phyloP scores from a whole-genome alignment of 306 rosid species.

The Prunus persica region Prunus_persica_NCBIv2 NC_034015.1:18047001-18047500 shows the following conservation, averaged over 20 bases:
- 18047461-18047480: slow-evolving; percentile 75
- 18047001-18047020: slow-evolving; percentile 87
- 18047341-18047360: slow-evolving; percentile 64
- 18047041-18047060: slow-evolving; percentile 44
- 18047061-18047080: slow-evolving; percentile 39
- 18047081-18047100: slow-evolving; percentile 51
- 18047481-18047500: slow-evolving; percentile 80
- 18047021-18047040: slow-evolving; percentile 52
- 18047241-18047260: slow-evolving; percentile 56
- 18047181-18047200: slow-evolving; percentile 52
- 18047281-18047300: slow-evolving; percentile 92
- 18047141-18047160: slow-evolving; percentile 84
- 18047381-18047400: slow-evolving; percentile 87
- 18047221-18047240: slow-evolving; percentile 86
- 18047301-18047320: slow-evolving; percentile 92
- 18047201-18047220: slow-evolving; percentile 95
- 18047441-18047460: slow-evolving; percentile 73
- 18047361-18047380: slow-evolving; percentile 55
- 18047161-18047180: slow-evolving; percentile 48
- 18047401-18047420: slow-evolving; percentile 76
- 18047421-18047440: slow-evolving; percentile 60
- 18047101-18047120: slow-evolving; percentile 73
- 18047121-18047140: slow-evolving; percentile 58
- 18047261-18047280: slow-evolving; percentile 82
- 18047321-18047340: slow-evolving; percentile 76